Conservation (phyloP, 805 yeast genomes). For the Zygosaccharomyces bailii region DNA sequence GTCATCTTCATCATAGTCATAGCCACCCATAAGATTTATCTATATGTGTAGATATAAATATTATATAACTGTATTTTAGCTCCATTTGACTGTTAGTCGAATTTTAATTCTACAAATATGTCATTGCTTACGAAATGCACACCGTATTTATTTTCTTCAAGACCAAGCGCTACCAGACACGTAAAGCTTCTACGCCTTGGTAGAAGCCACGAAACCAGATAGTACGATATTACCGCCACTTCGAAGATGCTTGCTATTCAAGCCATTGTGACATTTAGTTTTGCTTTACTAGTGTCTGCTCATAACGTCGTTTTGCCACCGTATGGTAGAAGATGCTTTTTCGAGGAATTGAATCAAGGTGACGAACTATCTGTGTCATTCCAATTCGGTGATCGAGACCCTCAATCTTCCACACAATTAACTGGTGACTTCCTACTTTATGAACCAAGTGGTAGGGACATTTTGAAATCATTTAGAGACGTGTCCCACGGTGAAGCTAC, state of each 20-base stretch:
- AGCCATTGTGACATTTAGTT: conserved; percentile 9
- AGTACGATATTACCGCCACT: conserved; percentile 6
- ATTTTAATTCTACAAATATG: background rate
- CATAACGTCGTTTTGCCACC: conserved; percentile 84
- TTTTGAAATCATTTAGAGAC: conserved; percentile 47
- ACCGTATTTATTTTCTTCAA: background rate
- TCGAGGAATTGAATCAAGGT: conserved; percentile 72
- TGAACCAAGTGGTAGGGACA: conserved; percentile 42
- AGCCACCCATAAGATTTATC: conserved; percentile 7
- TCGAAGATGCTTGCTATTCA: conserved; percentile 6
- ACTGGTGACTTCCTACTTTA: conserved; percentile 62
- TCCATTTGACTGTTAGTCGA: conserved; percentile 12
- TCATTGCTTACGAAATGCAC: conserved; percentile 7
- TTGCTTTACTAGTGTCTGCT: conserved; percentile 39
- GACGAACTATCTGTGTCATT: conserved; percentile 85
- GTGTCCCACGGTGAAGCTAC: conserved; percentile 80
- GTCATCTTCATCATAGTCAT: conserved; percentile 8
- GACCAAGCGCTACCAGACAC: conserved; percentile 8
- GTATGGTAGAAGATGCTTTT: conserved; percentile 83
- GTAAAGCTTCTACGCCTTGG: conserved; percentile 6
- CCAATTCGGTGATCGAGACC: conserved; percentile 91
- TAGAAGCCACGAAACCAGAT: background rate
- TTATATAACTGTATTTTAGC: conserved; percentile 22
- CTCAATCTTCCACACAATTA: conserved; percentile 62
- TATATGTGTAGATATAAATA: conserved; percentile 12